A percentile compares a stretch with the other conserved stretches of the same genome.
phyloP scores from a whole-genome alignment of 768 basidiomycete species.

The Rubroboletus pulcherrimus region DNA sequence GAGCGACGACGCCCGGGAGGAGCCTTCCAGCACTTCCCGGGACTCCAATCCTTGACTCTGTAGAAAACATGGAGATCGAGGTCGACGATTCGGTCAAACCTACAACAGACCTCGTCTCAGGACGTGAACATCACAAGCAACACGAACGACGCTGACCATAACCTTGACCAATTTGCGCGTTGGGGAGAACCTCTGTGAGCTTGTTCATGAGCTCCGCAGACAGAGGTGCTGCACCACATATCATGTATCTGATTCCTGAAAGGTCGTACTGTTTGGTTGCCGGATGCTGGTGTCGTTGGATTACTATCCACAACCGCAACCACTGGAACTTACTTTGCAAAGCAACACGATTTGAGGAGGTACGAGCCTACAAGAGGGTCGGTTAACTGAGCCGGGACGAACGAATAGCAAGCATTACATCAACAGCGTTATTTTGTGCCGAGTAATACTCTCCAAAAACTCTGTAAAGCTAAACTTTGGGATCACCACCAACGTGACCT shows the following conservation, averaged over 20 bases:
- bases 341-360: slow-evolving; percentile 64
- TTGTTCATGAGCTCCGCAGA: slow-evolving; percentile 50
- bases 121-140: neutral
- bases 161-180: slow-evolving; percentile 62
- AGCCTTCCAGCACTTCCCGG: slow-evolving; percentile 49
- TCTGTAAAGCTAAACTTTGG: slow-evolving; percentile 59
- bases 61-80: slow-evolving; percentile 46
- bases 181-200: slow-evolving; percentile 47
- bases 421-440: slow-evolving; percentile 54
- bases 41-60: slow-evolving; percentile 44
- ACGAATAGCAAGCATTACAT: slow-evolving; percentile 34
- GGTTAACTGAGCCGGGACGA: neutral
- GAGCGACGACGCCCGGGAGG: slow-evolving; percentile 52
- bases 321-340: slow-evolving; percentile 50
- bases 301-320: neutral
- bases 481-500: slow-evolving; percentile 57
- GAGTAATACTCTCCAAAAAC: slow-evolving; percentile 59
- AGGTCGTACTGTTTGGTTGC: slow-evolving; percentile 47
- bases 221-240: slow-evolving; percentile 63
- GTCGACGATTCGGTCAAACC: slow-evolving; percentile 68
- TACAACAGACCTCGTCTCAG: slow-evolving; percentile 19
- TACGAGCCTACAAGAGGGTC: slow-evolving; percentile 42
- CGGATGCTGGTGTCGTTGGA: slow-evolving; percentile 42
- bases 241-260: slow-evolving; percentile 46
- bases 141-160: slow-evolving; percentile 40